phyloP scores from a whole-genome alignment of 1,284 basidiomycete species.

The Tranzscheliella williamsii region DNA sequence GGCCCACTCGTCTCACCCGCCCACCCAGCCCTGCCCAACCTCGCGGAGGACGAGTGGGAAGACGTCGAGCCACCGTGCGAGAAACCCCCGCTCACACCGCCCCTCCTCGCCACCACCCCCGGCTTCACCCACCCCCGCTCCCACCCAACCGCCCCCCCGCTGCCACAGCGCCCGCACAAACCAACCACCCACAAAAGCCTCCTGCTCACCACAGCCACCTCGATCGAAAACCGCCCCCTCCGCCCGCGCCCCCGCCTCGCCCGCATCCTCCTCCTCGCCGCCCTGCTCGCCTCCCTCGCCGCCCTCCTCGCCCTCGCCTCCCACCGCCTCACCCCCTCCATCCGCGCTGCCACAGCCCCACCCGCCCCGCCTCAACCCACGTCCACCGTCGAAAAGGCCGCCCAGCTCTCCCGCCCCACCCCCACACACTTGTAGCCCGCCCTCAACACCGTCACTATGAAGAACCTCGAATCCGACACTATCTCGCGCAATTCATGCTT shows the following conservation, averaged over 20 bases:
- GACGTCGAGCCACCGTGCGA: too few species aligned
- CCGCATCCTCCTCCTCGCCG: not conserved
- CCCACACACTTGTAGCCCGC: too few species aligned
- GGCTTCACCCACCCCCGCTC: too few species aligned
- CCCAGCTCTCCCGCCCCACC: slow-evolving; percentile 10
- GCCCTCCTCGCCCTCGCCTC: slow-evolving; percentile 6
- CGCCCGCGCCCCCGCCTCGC: not conserved
- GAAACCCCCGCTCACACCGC: too few species aligned
- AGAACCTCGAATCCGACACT: too few species aligned
- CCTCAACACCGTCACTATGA: too few species aligned
- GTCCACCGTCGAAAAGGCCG: slow-evolving; percentile 5
- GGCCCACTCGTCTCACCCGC: slow-evolving; percentile 21
- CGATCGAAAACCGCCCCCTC: not conserved
- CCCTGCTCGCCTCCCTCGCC: slow-evolving; percentile 3
- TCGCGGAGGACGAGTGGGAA: slow-evolving; percentile 18
- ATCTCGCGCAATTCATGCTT: too few species aligned
- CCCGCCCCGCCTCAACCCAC: not conserved
- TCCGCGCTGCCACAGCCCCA: not conserved
- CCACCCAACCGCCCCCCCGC: too few species aligned
- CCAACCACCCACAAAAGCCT: too few species aligned
- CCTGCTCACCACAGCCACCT: not conserved
- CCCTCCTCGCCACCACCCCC: too few species aligned
- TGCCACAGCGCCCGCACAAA: not conserved
- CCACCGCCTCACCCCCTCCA: too few species aligned
- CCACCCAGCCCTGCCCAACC: not conserved